Evolutionary conservation across 2,329 filamentous ascomycete genomes (phyloP), one percentile per base, ranked within the genome.

Genomic region (Exophiala viscosa): DNA sequence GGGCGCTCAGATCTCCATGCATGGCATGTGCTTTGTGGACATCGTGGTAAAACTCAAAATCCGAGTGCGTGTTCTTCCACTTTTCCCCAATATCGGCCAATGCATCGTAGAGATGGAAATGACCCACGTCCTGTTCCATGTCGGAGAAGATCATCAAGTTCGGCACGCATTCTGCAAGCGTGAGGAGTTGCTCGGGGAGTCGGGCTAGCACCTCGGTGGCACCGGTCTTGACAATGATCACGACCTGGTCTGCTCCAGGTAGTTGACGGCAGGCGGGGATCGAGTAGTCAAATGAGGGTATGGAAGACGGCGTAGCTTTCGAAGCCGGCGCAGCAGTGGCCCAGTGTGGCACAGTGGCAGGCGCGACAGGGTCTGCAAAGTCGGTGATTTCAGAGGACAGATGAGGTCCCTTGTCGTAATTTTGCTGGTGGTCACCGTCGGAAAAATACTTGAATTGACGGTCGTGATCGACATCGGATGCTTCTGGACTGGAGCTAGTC

Each of bases 211-310:
- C 67, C 62, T 82, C 79, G 35, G 76, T 78, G 2, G 79, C 78
- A 33, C 80, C 79, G 3, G 80, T 83, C 67, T 82, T 82, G 66
- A 83, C 74, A 42, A 82, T 66, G 20, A 82, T 67, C 15, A 59
- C 56, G 10, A 59, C 56, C 20, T 56, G 54, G 40, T 59, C 56
- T 36, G 56, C 56, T 28, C 56, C 56, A 20, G 56, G 56, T 2
- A 59, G 23, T 42, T 48, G 52, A 35, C 56, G 56, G 33, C 56
- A 59, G 5, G 50, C 33, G 13, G 56, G 56, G 5, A 54, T 31
- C 31, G 20, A 36, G 17, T 32, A 4, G 28, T 44, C 50, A 14
- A 14, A 40, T 1, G 32, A 11, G 32, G 20, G 18, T 38, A 28
- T 33, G 17, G 34, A 36, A 14, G 28, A 15, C 11, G 51, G 38